A percentile compares a stretch with the other conserved stretches of the same genome.
Conservation (phyloP, 257 asterid species). For the Rubia yunnanensis region DNA sequence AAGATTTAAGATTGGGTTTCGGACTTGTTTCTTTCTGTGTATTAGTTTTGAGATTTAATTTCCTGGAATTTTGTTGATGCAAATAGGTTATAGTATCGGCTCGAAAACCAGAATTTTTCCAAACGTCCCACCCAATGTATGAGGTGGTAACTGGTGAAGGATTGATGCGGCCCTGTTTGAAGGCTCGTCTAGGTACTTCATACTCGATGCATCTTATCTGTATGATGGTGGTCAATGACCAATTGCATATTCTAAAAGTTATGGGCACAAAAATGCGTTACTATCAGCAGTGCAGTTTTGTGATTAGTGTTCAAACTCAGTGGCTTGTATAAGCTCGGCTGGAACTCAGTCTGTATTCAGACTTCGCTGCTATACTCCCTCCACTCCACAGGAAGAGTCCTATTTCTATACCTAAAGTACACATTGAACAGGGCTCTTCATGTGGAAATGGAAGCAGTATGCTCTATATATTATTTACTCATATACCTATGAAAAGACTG, state of each 20-base stretch:
- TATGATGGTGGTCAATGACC: neutral
- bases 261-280: no score
- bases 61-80: conserved; percentile 1
- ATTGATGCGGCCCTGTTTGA: conserved; percentile 87
- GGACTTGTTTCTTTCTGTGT: neutral
- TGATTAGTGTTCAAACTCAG: no score
- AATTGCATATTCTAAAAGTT: neutral
- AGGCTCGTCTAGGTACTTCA: conserved; percentile 61
- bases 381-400: neutral
- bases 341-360: neutral
- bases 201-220: conserved; percentile 10
- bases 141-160: conserved; percentile 93
- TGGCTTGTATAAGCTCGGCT: neutral
- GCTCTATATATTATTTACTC: no score
- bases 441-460: neutral
- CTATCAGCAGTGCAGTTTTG: neutral
- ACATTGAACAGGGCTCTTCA: neutral
- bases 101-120: conserved; percentile 88
- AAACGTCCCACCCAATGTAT: conserved; percentile 81
- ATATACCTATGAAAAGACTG: neutral
- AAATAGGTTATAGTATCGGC: conserved; percentile 79
- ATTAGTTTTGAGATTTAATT: neutral
- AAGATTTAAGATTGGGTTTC: neutral
- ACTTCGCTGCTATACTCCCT: neutral
- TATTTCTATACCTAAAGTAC: no score